Evolutionary conservation across 75 land plant species (phyloP), one percentile per base, ranked within the genome.

Genomic region (Selaginella tamariscina): DNA sequence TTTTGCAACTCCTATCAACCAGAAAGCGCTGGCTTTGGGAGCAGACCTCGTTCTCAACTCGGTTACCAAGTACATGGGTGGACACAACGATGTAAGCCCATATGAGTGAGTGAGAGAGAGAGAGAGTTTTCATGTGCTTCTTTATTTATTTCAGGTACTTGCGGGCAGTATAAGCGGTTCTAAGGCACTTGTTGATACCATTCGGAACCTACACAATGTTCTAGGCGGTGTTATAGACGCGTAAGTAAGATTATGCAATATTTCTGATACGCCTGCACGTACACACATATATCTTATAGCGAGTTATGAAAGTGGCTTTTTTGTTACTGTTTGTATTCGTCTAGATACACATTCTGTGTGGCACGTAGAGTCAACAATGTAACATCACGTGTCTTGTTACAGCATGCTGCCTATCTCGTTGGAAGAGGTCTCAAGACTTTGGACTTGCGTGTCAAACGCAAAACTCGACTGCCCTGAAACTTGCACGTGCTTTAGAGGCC

Each of bases 141-240:
- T 23, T 71, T 27, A 27, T 54, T 32, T 2, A 33, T 32, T 27
- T 64, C 83, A 95, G 99, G 99, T 95, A 30, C 76, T 95, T 76
- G 99, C 85, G 31, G 99, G 99, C 28, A 87, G 91, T 69, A 74
- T 95, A 20, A 95, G 99, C 81, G 99, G 99, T 70, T 81, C 92
- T 54, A 72, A 83, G 30, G 33, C 78, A 27, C 32, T 88, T 65
- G 56, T 95, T 32, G 73, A 82, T 30, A 56, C 69, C 56, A 77
- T 95, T 29, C 90, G 96, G 29, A 76, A 65, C 30, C 72, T 87
- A 83, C 96, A 95, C 77, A 83, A 95, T 70, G 68, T 95, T 59
- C 30, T 90, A 65, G 99, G 99, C 29, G 99, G 96, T 70, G 85
- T 83, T 32, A 68, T 95, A 13, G 89, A 91, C 70, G 86, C 99